Conservation (phyloP, 2,329 filamentous ascomycete genomes). For the Claviceps humidiphila region DNA sequence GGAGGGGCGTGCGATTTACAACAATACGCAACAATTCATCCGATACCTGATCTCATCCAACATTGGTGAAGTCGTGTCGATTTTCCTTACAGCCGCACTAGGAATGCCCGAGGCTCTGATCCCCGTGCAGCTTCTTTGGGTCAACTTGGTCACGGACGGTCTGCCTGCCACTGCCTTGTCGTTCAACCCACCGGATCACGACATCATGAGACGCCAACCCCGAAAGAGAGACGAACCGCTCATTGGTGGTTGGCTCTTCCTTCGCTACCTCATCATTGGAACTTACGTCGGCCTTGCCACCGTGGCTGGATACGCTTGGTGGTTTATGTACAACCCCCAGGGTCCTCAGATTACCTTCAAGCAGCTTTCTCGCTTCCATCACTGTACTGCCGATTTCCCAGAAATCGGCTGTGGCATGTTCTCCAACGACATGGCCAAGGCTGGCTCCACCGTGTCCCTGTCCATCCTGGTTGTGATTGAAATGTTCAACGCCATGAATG, state of each 20-base stretch:
- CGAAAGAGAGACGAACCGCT: constrained; percentile 86
- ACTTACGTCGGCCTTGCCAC: constrained; percentile 91
- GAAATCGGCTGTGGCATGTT: constrained; percentile 93
- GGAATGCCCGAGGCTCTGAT: constrained; percentile 97
- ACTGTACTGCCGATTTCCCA: constrained; percentile 72
- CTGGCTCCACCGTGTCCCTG: constrained; percentile 84
- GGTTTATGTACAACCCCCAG: constrained; percentile 91
- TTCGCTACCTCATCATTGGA: constrained; percentile 93
- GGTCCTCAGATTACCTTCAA: constrained; percentile 87
- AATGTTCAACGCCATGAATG: constrained; percentile 99
- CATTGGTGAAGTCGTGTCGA: constrained; percentile 97
- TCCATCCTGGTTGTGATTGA: constrained; percentile 93
- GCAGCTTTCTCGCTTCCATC: constrained; percentile 87
- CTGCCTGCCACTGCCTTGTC: constrained; percentile 90
- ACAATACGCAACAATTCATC: constrained; percentile 99
- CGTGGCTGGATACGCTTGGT: constrained; percentile 97
- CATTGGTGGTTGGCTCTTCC: constrained; percentile 91
- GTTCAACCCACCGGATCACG: constrained; percentile 97
- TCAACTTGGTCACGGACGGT: constrained; percentile 95
- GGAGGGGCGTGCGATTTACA: constrained; percentile 96
- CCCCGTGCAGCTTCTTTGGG: constrained; percentile 94
- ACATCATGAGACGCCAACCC: constrained; percentile 89
- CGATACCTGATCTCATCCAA: constrained; percentile 98
- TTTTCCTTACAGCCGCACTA: constrained; percentile 90
- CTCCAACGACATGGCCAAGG: constrained; percentile 68